Evolutionary conservation across 2,329 filamentous ascomycete species (phyloP), one percentile per base, ranked within the genome.

Genomic region (Cordyceps javanica): DNA sequence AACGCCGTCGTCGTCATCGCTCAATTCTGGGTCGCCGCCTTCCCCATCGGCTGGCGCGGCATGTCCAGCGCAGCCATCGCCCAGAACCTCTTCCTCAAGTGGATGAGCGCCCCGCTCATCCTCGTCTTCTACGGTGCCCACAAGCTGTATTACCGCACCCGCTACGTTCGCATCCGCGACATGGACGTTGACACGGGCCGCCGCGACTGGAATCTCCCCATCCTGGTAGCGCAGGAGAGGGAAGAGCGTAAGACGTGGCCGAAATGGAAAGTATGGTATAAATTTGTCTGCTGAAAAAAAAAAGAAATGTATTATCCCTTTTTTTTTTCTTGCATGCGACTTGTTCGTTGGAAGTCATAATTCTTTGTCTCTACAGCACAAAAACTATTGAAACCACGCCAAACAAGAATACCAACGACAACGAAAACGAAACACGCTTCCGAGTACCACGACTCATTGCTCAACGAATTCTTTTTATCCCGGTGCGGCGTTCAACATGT

Each of bases 101-200:
- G 87, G 69, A 77, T 90, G 61, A 86, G 87, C 5, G 83, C 83
- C 1, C 88, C 89, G 14, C 83, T 90, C 62, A 82, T 90, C 25
- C 63, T 85, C 19, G 63, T 78, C 39, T 89, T 87, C 70, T 96
- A 89, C 70, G 45, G 90, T 11, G 77, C 71, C 0, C 93, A 96
- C 73, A 96, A 96, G 74, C 16, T 94, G 34, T 88, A 78, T 71
- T 89, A 83, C 68, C 79, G 78, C 58, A 95, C 91, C 2, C 74
- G 77, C 2, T 78, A 90, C 58, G 79, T 96, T 44, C 77, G 80
- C 19, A 73, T 81, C 34, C 77, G 80, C 52, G 87, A 95, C 61
- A 95, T 97, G 86, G 92, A 97, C 72, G 74, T 97, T 61, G 83
- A 88, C 60, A 96, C 91, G 0, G 93, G 93, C 2, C 84, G 91